A percentile compares a stretch with the other conserved stretches of the same genome.
These are phyloP conservation scores for Thuidium tamariscinum DNA, from an alignment of 225 moss, liverwort and hornwort genomes.

Conservation along the genomic window DNA sequence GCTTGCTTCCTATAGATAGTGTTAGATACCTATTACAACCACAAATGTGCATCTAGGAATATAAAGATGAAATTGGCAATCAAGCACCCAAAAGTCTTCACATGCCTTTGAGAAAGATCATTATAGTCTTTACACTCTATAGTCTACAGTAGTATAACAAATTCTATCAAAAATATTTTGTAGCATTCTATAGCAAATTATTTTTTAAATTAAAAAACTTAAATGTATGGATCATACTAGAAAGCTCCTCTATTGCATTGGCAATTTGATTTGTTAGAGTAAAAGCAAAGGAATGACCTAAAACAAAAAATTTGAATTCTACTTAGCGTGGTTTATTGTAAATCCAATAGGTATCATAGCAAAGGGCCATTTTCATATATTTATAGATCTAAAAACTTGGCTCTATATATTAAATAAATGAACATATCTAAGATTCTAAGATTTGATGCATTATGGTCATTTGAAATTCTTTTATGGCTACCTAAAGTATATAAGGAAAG, in stretches of 20 bases:
- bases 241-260: not conserved
- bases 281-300: no score
- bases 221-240: rapidly evolving
- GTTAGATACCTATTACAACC: not conserved
- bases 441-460: not conserved
- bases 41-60: not conserved
- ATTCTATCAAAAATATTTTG: not conserved
- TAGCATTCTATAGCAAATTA: not conserved
- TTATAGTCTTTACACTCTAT: rapidly evolving
- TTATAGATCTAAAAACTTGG: not conserved
- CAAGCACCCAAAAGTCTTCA: not conserved
- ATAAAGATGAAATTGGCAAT: not conserved
- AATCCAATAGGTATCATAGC: no score
- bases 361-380: not conserved
- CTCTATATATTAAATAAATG: not conserved
- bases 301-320: not conserved
- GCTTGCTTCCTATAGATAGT: rapidly evolving
- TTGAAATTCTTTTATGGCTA: not conserved
- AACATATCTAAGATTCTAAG: not conserved
- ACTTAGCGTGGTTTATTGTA: not conserved
- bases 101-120: not conserved
- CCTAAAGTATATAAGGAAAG: not conserved
- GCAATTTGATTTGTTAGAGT: no score
- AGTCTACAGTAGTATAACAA: rapidly evolving
- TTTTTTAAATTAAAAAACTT: not conserved